A percentile compares a stretch with the other conserved stretches of the same genome.
Conservation (phyloP, 768 basidiomycete genomes). For the Nevesoporus exiguus region DNA sequence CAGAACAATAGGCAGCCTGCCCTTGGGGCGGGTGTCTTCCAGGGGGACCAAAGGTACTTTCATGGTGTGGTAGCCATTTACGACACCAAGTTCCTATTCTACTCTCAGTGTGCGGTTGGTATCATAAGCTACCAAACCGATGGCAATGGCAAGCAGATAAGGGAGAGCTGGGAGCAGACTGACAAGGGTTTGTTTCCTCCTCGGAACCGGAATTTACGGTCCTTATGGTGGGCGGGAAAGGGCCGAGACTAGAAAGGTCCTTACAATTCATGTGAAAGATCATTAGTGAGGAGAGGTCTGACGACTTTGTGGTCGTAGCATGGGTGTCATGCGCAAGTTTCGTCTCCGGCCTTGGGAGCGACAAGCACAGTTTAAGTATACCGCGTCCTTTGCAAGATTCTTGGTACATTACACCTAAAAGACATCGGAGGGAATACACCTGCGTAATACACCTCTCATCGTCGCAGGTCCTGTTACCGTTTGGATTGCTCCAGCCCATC, state of each 20-base stretch:
- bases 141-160: neutral
- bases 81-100: constrained; percentile 2
- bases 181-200: constrained; percentile 1
- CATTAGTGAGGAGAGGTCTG: neutral
- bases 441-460: too few relatives aligned
- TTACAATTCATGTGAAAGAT: constrained; percentile 7
- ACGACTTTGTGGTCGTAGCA: neutral
- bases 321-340: too few relatives aligned
- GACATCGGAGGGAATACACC: too few relatives aligned
- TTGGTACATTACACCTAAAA: too few relatives aligned
- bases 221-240: constrained; percentile 8
- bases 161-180: neutral
- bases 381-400: too few relatives aligned
- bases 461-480: too few relatives aligned
- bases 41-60: constrained; percentile 6
- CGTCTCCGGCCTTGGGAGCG: too few relatives aligned
- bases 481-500: too few relatives aligned
- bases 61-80: neutral
- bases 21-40: neutral
- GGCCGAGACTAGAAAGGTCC: constrained; percentile 1
- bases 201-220: constrained; percentile 7
- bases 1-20: neutral
- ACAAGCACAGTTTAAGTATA: too few relatives aligned
- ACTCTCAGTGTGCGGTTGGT: constrained; percentile 7
- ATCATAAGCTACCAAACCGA: constrained; percentile 9